Evolutionary conservation across 2,329 filamentous ascomycete species (phyloP).

Genomic region (Bretziella fagacearum): DNA sequence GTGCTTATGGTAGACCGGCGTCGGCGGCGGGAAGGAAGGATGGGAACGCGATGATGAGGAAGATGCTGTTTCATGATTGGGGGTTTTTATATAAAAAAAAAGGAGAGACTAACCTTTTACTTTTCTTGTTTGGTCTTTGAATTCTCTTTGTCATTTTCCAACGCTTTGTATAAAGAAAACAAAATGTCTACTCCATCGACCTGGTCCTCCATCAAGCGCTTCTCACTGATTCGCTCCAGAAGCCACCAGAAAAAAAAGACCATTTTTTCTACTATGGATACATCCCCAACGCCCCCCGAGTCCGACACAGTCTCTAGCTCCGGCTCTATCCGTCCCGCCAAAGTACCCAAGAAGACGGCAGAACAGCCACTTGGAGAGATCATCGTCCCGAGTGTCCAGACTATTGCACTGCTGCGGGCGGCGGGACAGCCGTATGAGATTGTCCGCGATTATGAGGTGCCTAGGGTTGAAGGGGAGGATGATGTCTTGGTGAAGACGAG

Average conservation of each 20-base stretch:
- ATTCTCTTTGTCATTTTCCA: too few relatives aligned
- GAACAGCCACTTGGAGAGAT: background rate
- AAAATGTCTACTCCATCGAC: background rate
- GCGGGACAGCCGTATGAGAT: slow-evolving; percentile 5
- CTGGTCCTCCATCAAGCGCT: slow-evolving; percentile 7
- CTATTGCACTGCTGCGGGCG: slow-evolving; percentile 1
- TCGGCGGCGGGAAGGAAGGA: too few relatives aligned
- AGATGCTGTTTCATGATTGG: too few relatives aligned
- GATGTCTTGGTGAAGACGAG: slow-evolving; percentile 48
- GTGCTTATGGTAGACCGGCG: too few relatives aligned
- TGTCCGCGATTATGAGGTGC: slow-evolving; percentile 1
- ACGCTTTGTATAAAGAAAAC: too few relatives aligned
- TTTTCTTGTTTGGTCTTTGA: too few relatives aligned
- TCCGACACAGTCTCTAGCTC: background rate
- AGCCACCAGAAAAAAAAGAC: background rate
- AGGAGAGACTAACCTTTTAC: too few relatives aligned
- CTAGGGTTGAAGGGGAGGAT: slow-evolving; percentile 12
- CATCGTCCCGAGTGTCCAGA: slow-evolving; percentile 1
- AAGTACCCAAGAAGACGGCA: background rate
- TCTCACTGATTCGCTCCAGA: background rate
- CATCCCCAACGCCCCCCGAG: background rate
- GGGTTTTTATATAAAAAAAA: too few relatives aligned
- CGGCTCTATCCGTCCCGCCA: background rate
- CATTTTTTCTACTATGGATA: too few relatives aligned
- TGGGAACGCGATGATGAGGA: too few relatives aligned